These are phyloP conservation scores for Nigrospora osmanthi DNA, from an alignment of 2,329 filamentous ascomycete species.

Conservation along the genomic window DNA sequence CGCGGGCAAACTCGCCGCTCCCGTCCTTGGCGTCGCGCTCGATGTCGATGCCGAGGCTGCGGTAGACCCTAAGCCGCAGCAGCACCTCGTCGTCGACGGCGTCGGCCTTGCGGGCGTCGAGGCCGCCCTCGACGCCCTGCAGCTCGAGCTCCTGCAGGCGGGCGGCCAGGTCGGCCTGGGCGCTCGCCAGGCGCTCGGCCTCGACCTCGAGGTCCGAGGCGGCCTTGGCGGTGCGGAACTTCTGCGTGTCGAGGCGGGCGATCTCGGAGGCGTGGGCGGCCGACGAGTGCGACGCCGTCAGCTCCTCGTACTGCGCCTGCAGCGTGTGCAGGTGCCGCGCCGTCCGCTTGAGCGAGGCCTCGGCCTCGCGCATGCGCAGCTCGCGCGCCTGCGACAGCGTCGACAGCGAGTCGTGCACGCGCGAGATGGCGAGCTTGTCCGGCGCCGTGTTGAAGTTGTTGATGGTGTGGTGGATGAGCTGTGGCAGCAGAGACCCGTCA, in stretches of 20 bases:
- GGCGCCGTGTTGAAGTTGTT: conserved; percentile 91
- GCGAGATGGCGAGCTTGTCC: conserved; percentile 76
- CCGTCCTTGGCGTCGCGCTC: conserved; percentile 59
- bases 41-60: conserved; percentile 83
- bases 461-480: conserved; percentile 89
- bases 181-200: conserved; percentile 78
- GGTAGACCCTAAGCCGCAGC: conserved; percentile 82
- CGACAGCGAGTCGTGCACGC: conserved; percentile 75
- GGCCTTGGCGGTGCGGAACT: conserved; percentile 90
- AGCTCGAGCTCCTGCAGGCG: conserved; percentile 76
- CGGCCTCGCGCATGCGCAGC: conserved; percentile 64
- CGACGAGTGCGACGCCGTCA: conserved; percentile 66
- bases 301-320: conserved; percentile 68
- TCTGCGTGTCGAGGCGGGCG: conserved; percentile 80
- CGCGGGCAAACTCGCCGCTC: conserved; percentile 71
- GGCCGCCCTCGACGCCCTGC: conserved; percentile 72
- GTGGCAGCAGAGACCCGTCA: conserved; percentile 6
- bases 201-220: conserved; percentile 87
- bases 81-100: conserved; percentile 56
- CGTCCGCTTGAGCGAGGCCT: conserved; percentile 61
- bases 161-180: conserved; percentile 67
- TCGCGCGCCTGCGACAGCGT: conserved; percentile 80
- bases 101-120: conserved; percentile 26
- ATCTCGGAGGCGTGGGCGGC: conserved; percentile 78
- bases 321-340: conserved; percentile 70